Evolutionary conservation across 2,329 filamentous ascomycete species (phyloP), one percentile per base, ranked within the genome.

Genomic region (Periconia sp.): DNA sequence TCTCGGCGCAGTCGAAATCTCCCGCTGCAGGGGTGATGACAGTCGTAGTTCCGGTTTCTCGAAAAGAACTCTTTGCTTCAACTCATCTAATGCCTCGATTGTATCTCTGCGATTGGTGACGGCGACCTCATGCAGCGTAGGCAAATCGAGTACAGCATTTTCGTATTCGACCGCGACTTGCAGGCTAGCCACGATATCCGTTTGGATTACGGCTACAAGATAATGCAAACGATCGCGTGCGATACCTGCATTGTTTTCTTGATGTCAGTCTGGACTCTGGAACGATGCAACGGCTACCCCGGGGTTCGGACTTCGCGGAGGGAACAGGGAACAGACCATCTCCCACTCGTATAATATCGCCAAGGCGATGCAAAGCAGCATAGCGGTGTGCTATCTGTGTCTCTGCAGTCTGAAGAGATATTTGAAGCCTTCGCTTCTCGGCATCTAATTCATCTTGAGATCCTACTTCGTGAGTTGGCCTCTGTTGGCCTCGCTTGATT

Each of bases 141-240:
- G 63, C 10, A 74, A 54, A 50, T 76, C 72, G n/a, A 75, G 56
- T 10, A 66, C 58, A 0, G 67, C 68, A 43, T 66, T 60, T 23
- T 69, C 66, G 40, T 69, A 67, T 41, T 72, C 64, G 37, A 66
- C 61, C n/a, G 69, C 72, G 50, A 75, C 63, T 52, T 76, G 70
- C 18, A 77, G 58, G 47, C 67, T 68, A 47, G 69, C 66, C 44
- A 77, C 72, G 17, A 76, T 69, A 52, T 77, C 72, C 20, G 70
- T 69, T 54, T 77, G 73, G 52, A 77, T 64, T n/a, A 70, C 61
- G 8, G 76, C 63, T 14, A 72, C 69, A 19, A 77, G 69, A 51
- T 74, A 71, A 6, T 72, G 58, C 3, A 76, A 61, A 10, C 65
- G 70, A 42, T 76, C 68, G 49, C 71, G 63, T 13, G 73, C 72